Percentiles rank a stretch among this genome's conserved stretches.
Conservation (phyloP, 305 asterid genomes). For the Fraxinus floribunda region DNA sequence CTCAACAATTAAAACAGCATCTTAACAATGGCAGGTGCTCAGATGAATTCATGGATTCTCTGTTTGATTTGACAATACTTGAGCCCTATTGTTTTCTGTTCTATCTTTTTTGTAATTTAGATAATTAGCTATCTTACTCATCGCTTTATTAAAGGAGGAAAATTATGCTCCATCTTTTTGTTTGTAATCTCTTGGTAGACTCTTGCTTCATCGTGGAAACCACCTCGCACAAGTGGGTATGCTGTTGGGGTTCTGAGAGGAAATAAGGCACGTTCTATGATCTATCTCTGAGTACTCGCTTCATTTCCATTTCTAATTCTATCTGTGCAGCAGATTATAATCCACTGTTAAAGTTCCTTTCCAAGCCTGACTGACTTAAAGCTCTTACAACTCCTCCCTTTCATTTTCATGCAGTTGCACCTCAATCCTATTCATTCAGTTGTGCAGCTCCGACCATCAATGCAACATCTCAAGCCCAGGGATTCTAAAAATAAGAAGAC, state of each 20-base stretch:
- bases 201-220: slow-evolving; percentile 57
- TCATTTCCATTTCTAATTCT: slow-evolving; percentile 21
- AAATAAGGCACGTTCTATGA: slow-evolving; percentile 58
- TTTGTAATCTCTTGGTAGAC: slow-evolving; percentile 45
- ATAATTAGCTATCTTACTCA: background rate
- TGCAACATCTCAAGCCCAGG: slow-evolving; percentile 43
- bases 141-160: slow-evolving; percentile 9
- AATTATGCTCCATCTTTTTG: slow-evolving; percentile 19
- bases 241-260: slow-evolving; percentile 74
- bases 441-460: slow-evolving; percentile 85
- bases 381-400: slow-evolving; percentile 10
- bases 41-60: background rate
- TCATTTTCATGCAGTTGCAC: slow-evolving; percentile 69
- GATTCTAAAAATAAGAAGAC: slow-evolving; percentile 39
- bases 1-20: background rate
- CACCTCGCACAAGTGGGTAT: slow-evolving; percentile 48
- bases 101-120: background rate
- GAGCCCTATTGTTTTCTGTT: background rate
- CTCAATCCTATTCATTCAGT: slow-evolving; percentile 78
- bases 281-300: background rate
- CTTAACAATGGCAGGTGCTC: slow-evolving; percentile 8
- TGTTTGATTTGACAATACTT: background rate
- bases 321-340: background rate
- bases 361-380: slow-evolving; percentile 14
- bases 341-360: slow-evolving; percentile 10